A percentile compares a stretch with the other conserved stretches of the same genome.
Conservation (phyloP, 148 eudicot genomes). For the Cornus suecica region DNA sequence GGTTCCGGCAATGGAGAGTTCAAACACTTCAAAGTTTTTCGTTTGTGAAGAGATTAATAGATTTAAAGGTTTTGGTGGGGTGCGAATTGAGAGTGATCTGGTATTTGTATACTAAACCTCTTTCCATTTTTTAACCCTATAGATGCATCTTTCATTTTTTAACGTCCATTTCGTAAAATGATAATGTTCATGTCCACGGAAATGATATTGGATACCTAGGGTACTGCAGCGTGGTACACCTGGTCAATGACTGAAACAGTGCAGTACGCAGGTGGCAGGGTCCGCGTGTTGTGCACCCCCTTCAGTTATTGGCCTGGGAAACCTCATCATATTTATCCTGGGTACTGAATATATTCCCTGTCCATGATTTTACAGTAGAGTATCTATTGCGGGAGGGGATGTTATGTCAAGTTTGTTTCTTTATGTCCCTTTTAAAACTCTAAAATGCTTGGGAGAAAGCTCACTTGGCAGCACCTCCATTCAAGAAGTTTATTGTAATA, state of each 20-base stretch:
- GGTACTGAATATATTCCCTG: too few species aligned
- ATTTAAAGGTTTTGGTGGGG: constrained; percentile 92
- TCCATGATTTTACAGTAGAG: background rate
- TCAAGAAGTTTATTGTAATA: background rate
- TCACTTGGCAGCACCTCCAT: background rate
- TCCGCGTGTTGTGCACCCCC: too few species aligned
- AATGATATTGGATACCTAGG: too few species aligned
- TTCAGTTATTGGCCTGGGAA: too few species aligned
- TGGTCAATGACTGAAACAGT: too few species aligned
- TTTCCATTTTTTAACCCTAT: background rate
- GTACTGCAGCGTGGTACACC: too few species aligned
- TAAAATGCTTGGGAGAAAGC: background rate
- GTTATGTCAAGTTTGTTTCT: background rate
- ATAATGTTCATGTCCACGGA: background rate
- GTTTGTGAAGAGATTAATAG: constrained; percentile 46
- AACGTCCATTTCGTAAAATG: background rate
- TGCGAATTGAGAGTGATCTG: constrained; percentile 95
- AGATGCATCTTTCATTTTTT: background rate
- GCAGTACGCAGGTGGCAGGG: too few species aligned
- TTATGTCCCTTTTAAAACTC: background rate
- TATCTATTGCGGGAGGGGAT: background rate
- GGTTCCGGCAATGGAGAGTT: constrained; percentile 70
- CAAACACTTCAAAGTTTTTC: constrained; percentile 70
- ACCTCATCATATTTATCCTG: too few species aligned
- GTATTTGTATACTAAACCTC: constrained; percentile 30